These are phyloP conservation scores for Podospora pseudopauciseta DNA, from an alignment of 495 filamentous ascomycete genomes.

Conservation along the genomic window DNA sequence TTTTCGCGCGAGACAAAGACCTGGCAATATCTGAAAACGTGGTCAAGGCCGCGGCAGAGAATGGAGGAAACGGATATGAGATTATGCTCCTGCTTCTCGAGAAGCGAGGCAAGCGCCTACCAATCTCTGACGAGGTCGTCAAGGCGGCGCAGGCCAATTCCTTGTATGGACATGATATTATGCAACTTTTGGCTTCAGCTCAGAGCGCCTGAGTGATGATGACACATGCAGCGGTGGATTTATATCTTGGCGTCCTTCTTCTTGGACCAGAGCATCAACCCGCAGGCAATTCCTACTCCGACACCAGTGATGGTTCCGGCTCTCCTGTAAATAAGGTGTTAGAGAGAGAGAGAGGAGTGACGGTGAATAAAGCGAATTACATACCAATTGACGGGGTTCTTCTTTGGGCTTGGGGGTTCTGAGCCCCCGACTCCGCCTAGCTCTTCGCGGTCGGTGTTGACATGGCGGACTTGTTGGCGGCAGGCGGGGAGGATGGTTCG, in stretches of 20 bases:
- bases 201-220: no score
- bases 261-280: conserved; percentile 11
- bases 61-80: no score
- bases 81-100: no score
- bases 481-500: neutral
- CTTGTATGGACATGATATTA: no score
- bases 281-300: neutral
- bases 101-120: no score
- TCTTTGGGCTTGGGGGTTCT: conserved; percentile 9
- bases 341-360: neutral
- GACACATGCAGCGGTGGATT: neutral
- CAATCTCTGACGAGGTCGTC: no score
- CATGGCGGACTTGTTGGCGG: conserved; percentile 11
- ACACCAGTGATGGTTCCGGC: conserved; percentile 12
- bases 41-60: no score
- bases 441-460: conserved; percentile 14
- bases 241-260: neutral
- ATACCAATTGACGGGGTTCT: conserved; percentile 12
- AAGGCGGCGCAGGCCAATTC: no score
- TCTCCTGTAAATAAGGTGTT: conserved; percentile 1
- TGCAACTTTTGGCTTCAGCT: no score
- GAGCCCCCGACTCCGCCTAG: conserved; percentile 13
- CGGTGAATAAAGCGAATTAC: neutral
- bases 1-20: no score
- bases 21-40: no score